phyloP scores from a whole-genome alignment of 768 basidiomycete species.

The Suillus luteus region DNA sequence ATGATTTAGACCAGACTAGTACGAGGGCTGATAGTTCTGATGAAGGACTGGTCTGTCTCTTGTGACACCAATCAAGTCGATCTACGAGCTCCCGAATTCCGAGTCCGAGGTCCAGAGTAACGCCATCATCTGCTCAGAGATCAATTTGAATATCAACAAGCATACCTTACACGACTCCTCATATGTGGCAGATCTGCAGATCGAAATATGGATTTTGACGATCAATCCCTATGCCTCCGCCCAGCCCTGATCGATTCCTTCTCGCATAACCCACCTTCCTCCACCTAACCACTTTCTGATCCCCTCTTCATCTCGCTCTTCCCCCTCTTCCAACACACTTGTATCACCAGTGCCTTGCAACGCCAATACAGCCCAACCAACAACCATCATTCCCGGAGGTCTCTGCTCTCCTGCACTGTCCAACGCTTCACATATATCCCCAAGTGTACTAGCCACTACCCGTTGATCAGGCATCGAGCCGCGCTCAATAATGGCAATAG shows the following conservation, averaged over 20 bases:
- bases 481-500: conserved; percentile 93
- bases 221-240: conserved; percentile 23
- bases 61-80: background rate
- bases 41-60: background rate
- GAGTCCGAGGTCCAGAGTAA: background rate
- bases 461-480: conserved; percentile 95
- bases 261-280: conserved; percentile 60
- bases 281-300: conserved; percentile 61
- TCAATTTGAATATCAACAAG: background rate
- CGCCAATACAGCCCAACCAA: conserved; percentile 89
- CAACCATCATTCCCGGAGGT: conserved; percentile 94
- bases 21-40: background rate
- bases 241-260: conserved; percentile 59
- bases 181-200: background rate
- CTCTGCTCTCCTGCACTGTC: conserved; percentile 81
- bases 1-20: background rate
- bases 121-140: background rate
- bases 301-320: conserved; percentile 44
- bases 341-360: conserved; percentile 75
- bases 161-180: background rate
- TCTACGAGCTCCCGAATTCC: background rate
- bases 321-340: conserved; percentile 64
- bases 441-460: conserved; percentile 75
- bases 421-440: conserved; percentile 67
- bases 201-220: background rate